Conservation (phyloP, 1,284 basidiomycete species). For the Apiotrichum brassicae region DNA sequence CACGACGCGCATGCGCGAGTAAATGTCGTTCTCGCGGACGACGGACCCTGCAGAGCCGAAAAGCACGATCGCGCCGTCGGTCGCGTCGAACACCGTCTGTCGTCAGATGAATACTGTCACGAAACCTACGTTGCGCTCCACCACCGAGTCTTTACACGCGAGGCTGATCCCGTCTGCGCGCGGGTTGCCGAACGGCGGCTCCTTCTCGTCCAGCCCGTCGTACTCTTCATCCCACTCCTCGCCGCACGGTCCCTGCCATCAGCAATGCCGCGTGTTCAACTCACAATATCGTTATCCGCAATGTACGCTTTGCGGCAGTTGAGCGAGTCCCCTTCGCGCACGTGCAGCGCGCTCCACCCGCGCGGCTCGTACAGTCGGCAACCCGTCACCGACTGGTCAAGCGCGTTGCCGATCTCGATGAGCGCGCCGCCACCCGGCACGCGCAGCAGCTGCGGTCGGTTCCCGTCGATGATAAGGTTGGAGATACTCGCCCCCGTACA, state of each 20-base stretch:
- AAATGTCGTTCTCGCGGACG: constrained; percentile 41
- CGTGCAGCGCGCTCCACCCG: constrained; percentile 48
- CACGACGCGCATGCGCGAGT: constrained; percentile 41
- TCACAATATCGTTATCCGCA: constrained; percentile 43
- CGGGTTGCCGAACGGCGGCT: constrained; percentile 41
- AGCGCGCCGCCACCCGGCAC: constrained; percentile 42
- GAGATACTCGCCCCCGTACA: constrained; percentile 36
- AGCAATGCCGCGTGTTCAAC: constrained; percentile 3
- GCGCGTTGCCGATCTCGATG: constrained; percentile 44
- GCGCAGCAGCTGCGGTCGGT: constrained; percentile 42
- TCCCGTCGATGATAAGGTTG: constrained; percentile 45
- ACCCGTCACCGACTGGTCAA: constrained; percentile 39
- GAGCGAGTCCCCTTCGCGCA: constrained; percentile 45
- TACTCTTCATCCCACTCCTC: constrained; percentile 49
- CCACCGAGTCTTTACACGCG: constrained; percentile 45
- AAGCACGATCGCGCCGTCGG: constrained; percentile 47
- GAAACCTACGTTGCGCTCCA: constrained; percentile 43
- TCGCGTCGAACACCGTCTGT: constrained; percentile 46
- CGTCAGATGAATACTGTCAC: neutral
- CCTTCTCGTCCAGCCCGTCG: constrained; percentile 37
- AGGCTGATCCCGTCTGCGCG: constrained; percentile 47
- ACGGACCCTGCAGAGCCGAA: constrained; percentile 44
- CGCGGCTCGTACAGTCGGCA: constrained; percentile 47
- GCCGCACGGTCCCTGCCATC: constrained; percentile 44
- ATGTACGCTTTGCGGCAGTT: constrained; percentile 38